These are phyloP conservation scores for Colletotrichum tofieldiae DNA, from an alignment of 2,329 filamentous ascomycete species.

Conservation along the genomic window DNA sequence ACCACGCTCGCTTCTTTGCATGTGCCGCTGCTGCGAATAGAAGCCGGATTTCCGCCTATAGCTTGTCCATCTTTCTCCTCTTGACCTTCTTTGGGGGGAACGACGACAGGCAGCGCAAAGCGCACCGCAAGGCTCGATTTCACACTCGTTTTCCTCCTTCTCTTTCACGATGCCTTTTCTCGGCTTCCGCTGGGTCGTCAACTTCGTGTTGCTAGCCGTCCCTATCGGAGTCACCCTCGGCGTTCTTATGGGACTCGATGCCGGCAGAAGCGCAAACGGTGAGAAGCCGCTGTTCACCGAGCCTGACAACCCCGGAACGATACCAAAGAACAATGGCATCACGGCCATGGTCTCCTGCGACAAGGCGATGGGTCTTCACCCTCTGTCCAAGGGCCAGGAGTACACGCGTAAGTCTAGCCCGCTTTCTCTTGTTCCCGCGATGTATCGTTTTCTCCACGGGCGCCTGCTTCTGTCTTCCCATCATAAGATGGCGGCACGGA, in stretches of 20 bases:
- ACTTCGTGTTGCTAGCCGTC: constrained; percentile 64
- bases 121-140: constrained; percentile 12
- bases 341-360: constrained; percentile 58
- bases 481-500: constrained; percentile 25
- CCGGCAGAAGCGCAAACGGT: constrained; percentile 59
- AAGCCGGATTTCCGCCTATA: constrained; percentile 12
- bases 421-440: background rate
- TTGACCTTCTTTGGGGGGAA: constrained; percentile 1
- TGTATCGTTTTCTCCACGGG: background rate
- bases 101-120: constrained; percentile 5
- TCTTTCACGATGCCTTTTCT: constrained; percentile 53
- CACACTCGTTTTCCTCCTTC: constrained; percentile 23
- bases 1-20: constrained; percentile 22
- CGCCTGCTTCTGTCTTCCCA: background rate
- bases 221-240: constrained; percentile 66
- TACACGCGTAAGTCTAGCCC: constrained; percentile 61
- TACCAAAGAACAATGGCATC: constrained; percentile 52
- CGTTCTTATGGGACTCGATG: constrained; percentile 65
- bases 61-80: background rate
- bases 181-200: constrained; percentile 62
- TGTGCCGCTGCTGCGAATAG: constrained; percentile 13
- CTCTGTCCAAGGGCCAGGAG: constrained; percentile 58
- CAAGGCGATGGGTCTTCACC: constrained; percentile 61
- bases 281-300: constrained; percentile 61
- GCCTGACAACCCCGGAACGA: constrained; percentile 45